Percentiles rank a stretch among this genome's conserved stretches.
phyloP scores from a whole-genome alignment of 441 rosid genomes.

The Dalechampia spathulata region DNA sequence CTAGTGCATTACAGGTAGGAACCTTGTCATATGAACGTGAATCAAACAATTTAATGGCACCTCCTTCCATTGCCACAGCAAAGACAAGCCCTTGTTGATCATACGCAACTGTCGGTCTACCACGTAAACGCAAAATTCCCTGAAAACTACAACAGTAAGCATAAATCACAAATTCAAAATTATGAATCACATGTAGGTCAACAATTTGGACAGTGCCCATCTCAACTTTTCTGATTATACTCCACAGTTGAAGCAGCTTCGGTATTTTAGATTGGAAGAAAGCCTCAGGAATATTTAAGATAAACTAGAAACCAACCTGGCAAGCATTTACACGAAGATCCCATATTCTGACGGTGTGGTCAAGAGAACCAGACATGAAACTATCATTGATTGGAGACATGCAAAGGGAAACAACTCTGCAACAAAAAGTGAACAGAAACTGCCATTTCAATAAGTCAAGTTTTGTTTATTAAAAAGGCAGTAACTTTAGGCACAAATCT shows the following conservation, averaged over 20 bases:
- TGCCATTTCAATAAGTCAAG: constrained; percentile 8
- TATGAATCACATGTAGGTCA: background rate
- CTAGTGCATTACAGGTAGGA: constrained; percentile 7
- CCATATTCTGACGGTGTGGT: constrained; percentile 87
- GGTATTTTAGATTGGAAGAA: background rate
- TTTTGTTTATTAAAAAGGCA: background rate
- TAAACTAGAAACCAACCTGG: constrained; percentile 58
- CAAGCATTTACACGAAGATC: constrained; percentile 97
- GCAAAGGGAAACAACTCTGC: constrained; percentile 89
- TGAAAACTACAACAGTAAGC: constrained; percentile 59
- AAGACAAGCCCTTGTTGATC: constrained; percentile 96
- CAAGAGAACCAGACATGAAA: constrained; percentile 98
- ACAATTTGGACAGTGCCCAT: background rate
- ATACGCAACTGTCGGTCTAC: constrained; percentile 92
- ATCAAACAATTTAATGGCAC: constrained; percentile 90
- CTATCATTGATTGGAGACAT: constrained; percentile 94
- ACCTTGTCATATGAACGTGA: constrained; percentile 95
- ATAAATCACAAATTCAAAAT: constrained; percentile 34
- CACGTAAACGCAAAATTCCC: constrained; percentile 85
- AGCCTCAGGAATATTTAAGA: background rate
- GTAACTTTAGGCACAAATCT: background rate
- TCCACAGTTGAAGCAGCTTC: background rate
- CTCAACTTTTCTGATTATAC: background rate
- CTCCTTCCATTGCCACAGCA: constrained; percentile 99
- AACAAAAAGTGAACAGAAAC: constrained; percentile 14